Conservation (phyloP, 2,329 filamentous ascomycete genomes). For the Mollisiaceae sp. region DNA sequence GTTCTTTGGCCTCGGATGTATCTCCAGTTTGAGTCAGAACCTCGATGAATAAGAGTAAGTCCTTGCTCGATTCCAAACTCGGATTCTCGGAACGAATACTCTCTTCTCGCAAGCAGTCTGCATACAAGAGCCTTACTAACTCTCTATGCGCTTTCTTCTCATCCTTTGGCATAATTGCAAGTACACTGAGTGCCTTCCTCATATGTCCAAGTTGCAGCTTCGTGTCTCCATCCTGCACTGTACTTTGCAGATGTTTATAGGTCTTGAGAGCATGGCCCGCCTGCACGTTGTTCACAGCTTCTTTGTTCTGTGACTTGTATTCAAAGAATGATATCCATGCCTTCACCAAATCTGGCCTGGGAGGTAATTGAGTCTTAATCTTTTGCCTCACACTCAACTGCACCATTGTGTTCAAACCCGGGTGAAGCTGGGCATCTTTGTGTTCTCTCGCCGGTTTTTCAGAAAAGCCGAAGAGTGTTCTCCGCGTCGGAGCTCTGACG, state of each 20-base stretch:
- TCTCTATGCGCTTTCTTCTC: constrained; percentile 27
- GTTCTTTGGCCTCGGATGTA: constrained; percentile 35
- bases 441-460: constrained; percentile 62
- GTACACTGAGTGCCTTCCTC: constrained; percentile 21
- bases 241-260: constrained; percentile 61
- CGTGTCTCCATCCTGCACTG: constrained; percentile 27
- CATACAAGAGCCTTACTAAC: constrained; percentile 36
- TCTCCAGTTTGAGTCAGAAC: constrained; percentile 35
- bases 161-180: constrained; percentile 35
- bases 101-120: constrained; percentile 11
- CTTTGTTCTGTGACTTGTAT: constrained; percentile 54
- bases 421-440: constrained; percentile 68
- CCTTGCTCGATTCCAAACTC: neutral
- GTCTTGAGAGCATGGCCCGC: constrained; percentile 64
- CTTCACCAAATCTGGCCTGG: constrained; percentile 63
- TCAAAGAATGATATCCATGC: constrained; percentile 70
- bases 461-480: constrained; percentile 69
- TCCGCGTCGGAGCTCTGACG: constrained; percentile 43
- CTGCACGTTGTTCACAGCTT: constrained; percentile 68
- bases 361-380: constrained; percentile 68
- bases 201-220: constrained; percentile 29
- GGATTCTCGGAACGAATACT: neutral
- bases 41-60: constrained; percentile 19
- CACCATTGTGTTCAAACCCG: constrained; percentile 74
- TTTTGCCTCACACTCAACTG: constrained; percentile 67